Evolutionary conservation across 139 green algal genomes (phyloP).

Genomic region (Micractinium sp.): DNA sequence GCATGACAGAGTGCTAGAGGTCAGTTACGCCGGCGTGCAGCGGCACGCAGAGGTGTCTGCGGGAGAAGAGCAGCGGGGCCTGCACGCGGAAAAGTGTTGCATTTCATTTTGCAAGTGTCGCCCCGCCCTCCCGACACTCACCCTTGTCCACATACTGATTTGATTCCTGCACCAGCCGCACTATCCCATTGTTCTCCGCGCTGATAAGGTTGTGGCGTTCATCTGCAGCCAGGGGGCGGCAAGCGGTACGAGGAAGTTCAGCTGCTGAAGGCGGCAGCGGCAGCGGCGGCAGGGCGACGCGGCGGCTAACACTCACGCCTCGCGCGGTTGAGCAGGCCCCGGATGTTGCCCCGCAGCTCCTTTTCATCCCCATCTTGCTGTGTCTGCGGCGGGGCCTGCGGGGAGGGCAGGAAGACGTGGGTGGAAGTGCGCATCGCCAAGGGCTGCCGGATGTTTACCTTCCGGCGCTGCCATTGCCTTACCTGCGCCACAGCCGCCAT

Average conservation of each 20-base stretch:
- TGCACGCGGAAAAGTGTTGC: not conserved
- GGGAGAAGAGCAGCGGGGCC: not conserved
- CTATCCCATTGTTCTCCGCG: slow-evolving; percentile 28
- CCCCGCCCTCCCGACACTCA: not conserved
- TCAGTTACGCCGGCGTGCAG: too few relatives aligned
- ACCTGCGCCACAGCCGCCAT: not conserved
- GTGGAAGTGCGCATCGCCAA: not conserved
- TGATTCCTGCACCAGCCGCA: not conserved
- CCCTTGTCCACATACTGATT: slow-evolving; percentile 22
- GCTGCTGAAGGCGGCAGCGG: not conserved
- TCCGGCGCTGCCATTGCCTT: not conserved
- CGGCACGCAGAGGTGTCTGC: not conserved
- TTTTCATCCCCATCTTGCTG: slow-evolving; percentile 7
- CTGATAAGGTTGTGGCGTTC: slow-evolving; percentile 22
- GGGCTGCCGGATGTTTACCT: not conserved
- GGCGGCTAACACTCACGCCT: slow-evolving; percentile 20
- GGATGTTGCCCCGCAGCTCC: slow-evolving; percentile 9
- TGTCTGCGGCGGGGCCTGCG: not conserved
- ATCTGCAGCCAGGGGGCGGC: not conserved
- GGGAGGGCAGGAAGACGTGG: not conserved
- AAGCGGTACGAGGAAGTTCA: not conserved
- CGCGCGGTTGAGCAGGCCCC: not conserved
- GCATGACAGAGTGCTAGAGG: too few relatives aligned
- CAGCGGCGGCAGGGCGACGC: not conserved
- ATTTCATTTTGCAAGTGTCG: not conserved